phyloP scores from a whole-genome alignment of 441 rosid genomes.

The Euphorbia schlechtendalii region DNA sequence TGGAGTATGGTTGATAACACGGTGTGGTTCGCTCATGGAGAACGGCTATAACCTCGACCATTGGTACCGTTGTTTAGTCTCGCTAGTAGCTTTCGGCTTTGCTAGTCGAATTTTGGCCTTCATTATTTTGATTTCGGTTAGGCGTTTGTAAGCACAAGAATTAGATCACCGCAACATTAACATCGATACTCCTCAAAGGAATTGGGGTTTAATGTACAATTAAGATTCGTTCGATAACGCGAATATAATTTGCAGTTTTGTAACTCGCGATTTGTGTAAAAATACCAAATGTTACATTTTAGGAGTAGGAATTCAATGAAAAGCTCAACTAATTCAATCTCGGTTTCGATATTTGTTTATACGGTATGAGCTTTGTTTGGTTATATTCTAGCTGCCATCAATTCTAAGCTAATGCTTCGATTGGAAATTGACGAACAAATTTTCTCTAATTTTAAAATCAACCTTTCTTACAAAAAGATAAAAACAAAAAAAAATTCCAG shows the following conservation, averaged over 20 bases:
- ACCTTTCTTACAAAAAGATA: too few species aligned
- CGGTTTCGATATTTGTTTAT: background rate
- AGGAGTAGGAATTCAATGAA: background rate
- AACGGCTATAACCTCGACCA: constrained; percentile 61
- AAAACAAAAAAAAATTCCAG: too few species aligned
- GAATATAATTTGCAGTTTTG: background rate
- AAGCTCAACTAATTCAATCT: background rate
- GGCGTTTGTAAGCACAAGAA: constrained; percentile 40
- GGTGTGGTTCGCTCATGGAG: constrained; percentile 70
- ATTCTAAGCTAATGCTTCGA: too few species aligned
- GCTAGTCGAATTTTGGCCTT: constrained; percentile 52
- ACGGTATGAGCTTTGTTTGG: background rate
- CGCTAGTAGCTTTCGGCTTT: constrained; percentile 45
- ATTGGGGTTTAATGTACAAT: too few species aligned
- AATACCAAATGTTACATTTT: too few species aligned
- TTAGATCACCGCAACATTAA: background rate
- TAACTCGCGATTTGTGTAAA: background rate
- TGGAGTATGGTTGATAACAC: constrained; percentile 89
- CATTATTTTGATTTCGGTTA: constrained; percentile 51
- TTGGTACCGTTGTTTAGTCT: constrained; percentile 49
- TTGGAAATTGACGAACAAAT: too few species aligned
- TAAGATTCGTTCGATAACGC: too few species aligned
- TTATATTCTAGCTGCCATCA: background rate
- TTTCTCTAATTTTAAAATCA: too few species aligned
- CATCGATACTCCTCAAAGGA: background rate